phyloP scores from a whole-genome alignment of 257 asterid genomes.

The Rhazya stricta region DNA sequence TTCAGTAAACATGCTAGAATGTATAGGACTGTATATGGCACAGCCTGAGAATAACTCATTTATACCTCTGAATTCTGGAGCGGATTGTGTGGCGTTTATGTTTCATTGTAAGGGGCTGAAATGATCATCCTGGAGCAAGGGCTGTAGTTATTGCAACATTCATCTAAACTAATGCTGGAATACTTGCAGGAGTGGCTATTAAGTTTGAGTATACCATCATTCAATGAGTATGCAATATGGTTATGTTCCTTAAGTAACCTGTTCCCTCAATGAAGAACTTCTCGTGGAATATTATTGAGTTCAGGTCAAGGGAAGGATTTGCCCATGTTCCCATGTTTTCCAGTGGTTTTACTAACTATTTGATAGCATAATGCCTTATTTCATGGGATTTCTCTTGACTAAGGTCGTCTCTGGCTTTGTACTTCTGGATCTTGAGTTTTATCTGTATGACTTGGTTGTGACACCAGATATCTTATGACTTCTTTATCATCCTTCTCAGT shows the following conservation, averaged over 20 bases:
- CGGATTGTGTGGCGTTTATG: not conserved
- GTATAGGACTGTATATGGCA: not conserved
- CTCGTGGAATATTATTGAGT: not conserved
- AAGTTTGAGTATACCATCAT: not conserved
- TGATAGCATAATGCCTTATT: not conserved
- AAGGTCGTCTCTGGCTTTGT: not conserved
- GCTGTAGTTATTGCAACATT: not conserved
- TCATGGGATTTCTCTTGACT: not conserved
- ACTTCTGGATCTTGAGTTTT: not conserved
- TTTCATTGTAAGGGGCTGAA: not conserved
- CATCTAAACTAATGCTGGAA: not conserved
- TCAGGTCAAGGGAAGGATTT: not conserved
- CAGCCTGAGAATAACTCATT: not conserved
- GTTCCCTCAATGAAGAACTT: not conserved
- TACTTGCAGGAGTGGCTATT: not conserved
- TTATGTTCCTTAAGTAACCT: not conserved
- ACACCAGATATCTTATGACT: not conserved
- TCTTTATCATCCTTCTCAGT: not conserved
- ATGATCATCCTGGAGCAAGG: not conserved
- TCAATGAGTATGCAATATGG: not conserved
- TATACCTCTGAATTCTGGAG: not conserved
- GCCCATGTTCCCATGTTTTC: not conserved
- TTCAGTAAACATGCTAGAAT: not conserved
- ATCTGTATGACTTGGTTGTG: not conserved
- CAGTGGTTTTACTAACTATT: not conserved